phyloP scores from a whole-genome alignment of 2,329 filamentous ascomycete genomes.

The Ploettnerulaceae sp. region DNA sequence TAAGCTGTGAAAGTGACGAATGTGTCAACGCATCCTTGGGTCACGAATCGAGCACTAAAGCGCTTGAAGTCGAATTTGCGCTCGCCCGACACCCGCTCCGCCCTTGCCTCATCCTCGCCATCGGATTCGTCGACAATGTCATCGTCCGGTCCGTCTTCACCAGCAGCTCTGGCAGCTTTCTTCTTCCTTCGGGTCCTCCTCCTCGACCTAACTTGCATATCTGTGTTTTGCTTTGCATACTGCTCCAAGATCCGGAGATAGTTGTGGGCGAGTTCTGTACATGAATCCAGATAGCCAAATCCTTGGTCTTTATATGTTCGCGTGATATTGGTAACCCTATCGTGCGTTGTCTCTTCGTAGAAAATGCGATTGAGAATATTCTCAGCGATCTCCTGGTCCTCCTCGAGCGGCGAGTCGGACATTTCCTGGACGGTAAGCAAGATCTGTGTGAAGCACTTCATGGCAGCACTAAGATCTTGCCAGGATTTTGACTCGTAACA shows the following conservation, averaged over 20 bases:
- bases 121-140: conserved; percentile 60
- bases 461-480: conserved; percentile 79
- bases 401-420: conserved; percentile 74
- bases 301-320: conserved; percentile 89
- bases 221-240: conserved; percentile 91
- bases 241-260: conserved; percentile 88
- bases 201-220: conserved; percentile 86
- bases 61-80: conserved; percentile 90
- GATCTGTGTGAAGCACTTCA: conserved; percentile 94
- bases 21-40: conserved; percentile 81
- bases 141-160: conserved; percentile 42
- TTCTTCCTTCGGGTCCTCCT: conserved; percentile 69
- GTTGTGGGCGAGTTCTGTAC: conserved; percentile 85
- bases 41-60: conserved; percentile 75
- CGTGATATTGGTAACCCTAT: conserved; percentile 74
- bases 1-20: conserved; percentile 76
- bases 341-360: conserved; percentile 93
- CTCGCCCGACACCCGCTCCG: conserved; percentile 68
- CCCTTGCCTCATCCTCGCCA: conserved; percentile 68
- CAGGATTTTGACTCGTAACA: conserved; percentile 79
- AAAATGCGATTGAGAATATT: conserved; percentile 97
- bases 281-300: conserved; percentile 87
- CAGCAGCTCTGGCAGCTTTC: conserved; percentile 50
- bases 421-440: conserved; percentile 90
- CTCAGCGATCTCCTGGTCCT: conserved; percentile 97